Evolutionary conservation across 2,329 filamentous ascomycete genomes (phyloP), one percentile per base, ranked within the genome.

Genomic region (Pleomassaria siparia): DNA sequence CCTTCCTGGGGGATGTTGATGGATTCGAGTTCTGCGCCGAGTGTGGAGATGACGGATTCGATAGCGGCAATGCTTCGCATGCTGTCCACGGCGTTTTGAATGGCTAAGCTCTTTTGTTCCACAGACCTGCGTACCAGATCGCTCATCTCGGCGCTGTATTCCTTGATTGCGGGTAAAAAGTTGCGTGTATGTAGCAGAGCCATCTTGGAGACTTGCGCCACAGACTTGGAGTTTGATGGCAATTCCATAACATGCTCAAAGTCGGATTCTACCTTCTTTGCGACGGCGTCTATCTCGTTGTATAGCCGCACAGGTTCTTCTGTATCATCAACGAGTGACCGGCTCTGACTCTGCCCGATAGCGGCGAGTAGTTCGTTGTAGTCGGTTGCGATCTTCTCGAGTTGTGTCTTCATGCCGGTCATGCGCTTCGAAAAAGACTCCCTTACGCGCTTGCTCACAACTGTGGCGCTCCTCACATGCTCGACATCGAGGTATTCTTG

Each of bases 201-300:
- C 72, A 85, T 83, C 60, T 85, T 82, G 11, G 83, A 85, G 12
- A 82, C 79, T 53, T 81, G 80, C 6, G 81, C 75, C 30, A 84
- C 73, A 4, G 81, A 80, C 57, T 85, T 86, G n/a, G 85, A 75
- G 32, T 85, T 85, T 54, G 83, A 82, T 1, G 83, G 76, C 53
- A 91, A 85, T 5, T 81, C 79, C 36, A 90, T 75, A 10, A 90
- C 83, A 55, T 89, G 86, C 57, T 91, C 86, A 63, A 90, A 89
- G 70, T 97, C 94, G 5, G 86, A 88, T 40, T 86, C 84, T 41
- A 99, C 88, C 72, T 96, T 96, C 60, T 85, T 90, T 43, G 86
- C 85, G 46, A 97, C 79, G 0, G 89, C 87, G 64, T 92, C 86
- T 35, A 97, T 90, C 66, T 97, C 94, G 51, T 90, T 82, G 41